Conservation (phyloP, 495 filamentous ascomycete species). For the Trichoderma virens region DNA sequence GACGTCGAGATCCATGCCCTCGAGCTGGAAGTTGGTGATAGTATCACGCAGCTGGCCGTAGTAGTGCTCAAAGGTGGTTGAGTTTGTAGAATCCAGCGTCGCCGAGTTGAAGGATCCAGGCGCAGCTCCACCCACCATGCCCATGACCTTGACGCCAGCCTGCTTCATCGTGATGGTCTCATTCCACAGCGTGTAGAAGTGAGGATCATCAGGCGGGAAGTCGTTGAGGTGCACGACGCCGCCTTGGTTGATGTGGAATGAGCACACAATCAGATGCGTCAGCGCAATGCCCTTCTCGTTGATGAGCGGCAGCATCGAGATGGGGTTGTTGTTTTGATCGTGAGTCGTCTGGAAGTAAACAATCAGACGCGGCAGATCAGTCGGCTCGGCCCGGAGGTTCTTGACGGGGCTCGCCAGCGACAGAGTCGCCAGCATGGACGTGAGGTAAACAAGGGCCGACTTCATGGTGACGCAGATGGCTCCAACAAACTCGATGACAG, state of each 20-base stretch:
- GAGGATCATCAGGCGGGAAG: constrained; percentile 51
- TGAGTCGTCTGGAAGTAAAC: constrained; percentile 63
- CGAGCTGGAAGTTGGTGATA: constrained; percentile 50
- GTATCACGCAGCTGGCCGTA: constrained; percentile 57
- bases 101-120: constrained; percentile 47
- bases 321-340: constrained; percentile 47
- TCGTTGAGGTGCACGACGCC: constrained; percentile 66
- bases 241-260: constrained; percentile 70
- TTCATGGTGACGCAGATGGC: background rate
- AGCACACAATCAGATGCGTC: constrained; percentile 72
- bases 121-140: constrained; percentile 81
- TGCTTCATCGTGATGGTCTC: constrained; percentile 61
- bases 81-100: background rate
- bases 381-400: background rate
- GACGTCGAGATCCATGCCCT: constrained; percentile 79
- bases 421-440: constrained; percentile 2
- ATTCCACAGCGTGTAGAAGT: constrained; percentile 56
- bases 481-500: background rate
- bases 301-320: constrained; percentile 65
- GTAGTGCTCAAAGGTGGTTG: constrained; percentile 51
- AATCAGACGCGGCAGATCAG: constrained; percentile 23
- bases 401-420: background rate
- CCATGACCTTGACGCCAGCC: constrained; percentile 62
- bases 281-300: constrained; percentile 42
- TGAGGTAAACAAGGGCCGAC: background rate